Evolutionary conservation across 1,139 yeast species (phyloP).

Genomic region (Pichia sp.): DNA sequence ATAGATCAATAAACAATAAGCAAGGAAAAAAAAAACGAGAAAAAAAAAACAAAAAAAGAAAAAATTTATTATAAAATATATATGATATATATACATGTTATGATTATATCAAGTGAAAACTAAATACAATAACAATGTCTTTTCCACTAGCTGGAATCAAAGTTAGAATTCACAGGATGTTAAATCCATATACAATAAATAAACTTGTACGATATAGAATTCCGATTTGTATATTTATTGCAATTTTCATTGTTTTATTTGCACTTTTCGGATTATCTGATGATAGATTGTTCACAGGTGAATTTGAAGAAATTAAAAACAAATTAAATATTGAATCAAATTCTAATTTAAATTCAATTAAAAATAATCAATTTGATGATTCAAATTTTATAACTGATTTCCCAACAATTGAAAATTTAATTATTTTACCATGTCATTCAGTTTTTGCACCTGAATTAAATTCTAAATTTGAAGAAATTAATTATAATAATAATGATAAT

Average conservation of each 20-base stretch:
- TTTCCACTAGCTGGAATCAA: too few species aligned
- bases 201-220: conserved; percentile 4
- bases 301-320: neutral
- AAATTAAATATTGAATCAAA: neutral
- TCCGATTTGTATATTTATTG: conserved; percentile 1
- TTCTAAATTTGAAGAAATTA: neutral
- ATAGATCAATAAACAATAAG: too few species aligned
- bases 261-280: conserved; percentile 8
- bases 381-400: neutral
- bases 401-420: conserved; percentile 11
- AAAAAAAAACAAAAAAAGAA: too few species aligned
- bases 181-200: neutral
- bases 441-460: conserved; percentile 16
- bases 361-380: neutral
- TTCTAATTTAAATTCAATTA: neutral
- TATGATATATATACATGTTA: too few species aligned
- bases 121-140: too few species aligned
- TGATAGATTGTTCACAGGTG: neutral
- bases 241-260: conserved; percentile 6
- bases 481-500: neutral
- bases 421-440: conserved; percentile 23
- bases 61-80: too few species aligned
- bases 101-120: too few species aligned
- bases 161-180: neutral
- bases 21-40: too few species aligned